A percentile compares a stretch with the other conserved stretches of the same genome.
phyloP scores from a whole-genome alignment of 495 filamentous ascomycete genomes.

The Diplogelasinospora grovesii region DNA sequence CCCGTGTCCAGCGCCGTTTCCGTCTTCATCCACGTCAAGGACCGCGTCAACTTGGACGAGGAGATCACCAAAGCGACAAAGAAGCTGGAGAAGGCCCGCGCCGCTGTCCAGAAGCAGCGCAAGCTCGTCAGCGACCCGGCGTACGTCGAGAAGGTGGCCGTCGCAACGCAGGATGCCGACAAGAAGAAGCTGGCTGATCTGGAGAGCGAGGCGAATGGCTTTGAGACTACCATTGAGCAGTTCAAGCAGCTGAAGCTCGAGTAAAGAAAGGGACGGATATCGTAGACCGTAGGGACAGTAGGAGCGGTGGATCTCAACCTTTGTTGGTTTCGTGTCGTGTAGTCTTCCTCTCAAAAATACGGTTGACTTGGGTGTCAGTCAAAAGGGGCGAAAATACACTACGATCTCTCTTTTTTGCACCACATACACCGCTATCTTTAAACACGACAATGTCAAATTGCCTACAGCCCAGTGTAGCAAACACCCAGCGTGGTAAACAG shows the following conservation, averaged over 20 bases:
- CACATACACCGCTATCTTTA: too few relatives aligned
- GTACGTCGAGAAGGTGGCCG: conserved; percentile 49
- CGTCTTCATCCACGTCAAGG: background rate
- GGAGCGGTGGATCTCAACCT: too few relatives aligned
- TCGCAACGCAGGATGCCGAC: conserved; percentile 50
- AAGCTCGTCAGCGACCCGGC: conserved; percentile 51
- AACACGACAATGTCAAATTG: too few relatives aligned
- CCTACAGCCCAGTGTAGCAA: too few relatives aligned
- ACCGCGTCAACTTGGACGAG: background rate
- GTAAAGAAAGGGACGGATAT: too few relatives aligned
- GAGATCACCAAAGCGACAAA: conserved; percentile 5
- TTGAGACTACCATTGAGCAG: conserved; percentile 49
- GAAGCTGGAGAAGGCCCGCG: conserved; percentile 45
- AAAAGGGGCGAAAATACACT: too few relatives aligned
- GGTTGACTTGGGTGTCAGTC: too few relatives aligned
- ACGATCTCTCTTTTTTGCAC: too few relatives aligned
- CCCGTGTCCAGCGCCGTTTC: background rate
- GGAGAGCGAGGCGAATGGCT: conserved; percentile 46
- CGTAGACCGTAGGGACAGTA: too few relatives aligned
- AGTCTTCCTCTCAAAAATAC: too few relatives aligned
- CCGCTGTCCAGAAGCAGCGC: conserved; percentile 40
- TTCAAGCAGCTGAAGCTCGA: conserved; percentile 45
- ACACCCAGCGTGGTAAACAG: too few relatives aligned
- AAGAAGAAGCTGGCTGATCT: conserved; percentile 52
- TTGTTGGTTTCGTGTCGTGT: too few relatives aligned